Conservation (phyloP, 306 rosid species). For the Abrus pulchellus region DNA sequence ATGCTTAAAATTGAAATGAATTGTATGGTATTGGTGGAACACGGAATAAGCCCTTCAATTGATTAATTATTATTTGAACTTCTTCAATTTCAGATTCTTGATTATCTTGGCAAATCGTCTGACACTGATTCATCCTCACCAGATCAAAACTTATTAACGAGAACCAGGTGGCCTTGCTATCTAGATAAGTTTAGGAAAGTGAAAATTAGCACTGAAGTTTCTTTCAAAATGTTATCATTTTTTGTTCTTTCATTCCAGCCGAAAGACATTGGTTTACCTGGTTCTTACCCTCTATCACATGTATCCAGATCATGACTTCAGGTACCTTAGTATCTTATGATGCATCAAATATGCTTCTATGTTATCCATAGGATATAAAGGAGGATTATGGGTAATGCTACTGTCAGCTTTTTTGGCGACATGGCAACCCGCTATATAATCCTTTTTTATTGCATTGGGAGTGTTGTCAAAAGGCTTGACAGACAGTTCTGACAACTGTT, state of each 20-base stretch:
- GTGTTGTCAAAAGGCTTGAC: slow-evolving; percentile 99
- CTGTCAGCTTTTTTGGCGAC: slow-evolving; percentile 97
- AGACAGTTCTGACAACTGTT: slow-evolving; percentile 87
- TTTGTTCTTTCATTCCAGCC: slow-evolving; percentile 71
- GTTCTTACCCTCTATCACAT: slow-evolving; percentile 91
- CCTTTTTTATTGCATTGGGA: slow-evolving; percentile 76
- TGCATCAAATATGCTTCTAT: slow-evolving; percentile 32
- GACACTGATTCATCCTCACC: slow-evolving; percentile 81
- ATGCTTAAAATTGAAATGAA: not conserved
- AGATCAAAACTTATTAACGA: slow-evolving; percentile 64
- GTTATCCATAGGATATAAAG: slow-evolving; percentile 35
- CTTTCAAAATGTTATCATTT: slow-evolving; percentile 48
- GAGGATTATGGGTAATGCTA: slow-evolving; percentile 99
- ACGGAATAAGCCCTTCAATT: not conserved
- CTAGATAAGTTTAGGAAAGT: slow-evolving; percentile 50
- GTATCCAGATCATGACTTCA: slow-evolving; percentile 98
- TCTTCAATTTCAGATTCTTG: slow-evolving; percentile 72
- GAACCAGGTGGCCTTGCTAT: slow-evolving; percentile 73
- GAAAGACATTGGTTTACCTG: slow-evolving; percentile 92
- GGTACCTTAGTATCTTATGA: slow-evolving; percentile 72
- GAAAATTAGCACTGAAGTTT: slow-evolving; percentile 39
- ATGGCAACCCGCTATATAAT: slow-evolving; percentile 94
- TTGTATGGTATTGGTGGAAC: not conserved
- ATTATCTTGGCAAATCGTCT: slow-evolving; percentile 84
- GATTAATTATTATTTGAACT: slow-evolving; percentile 22